phyloP scores from a whole-genome alignment of 495 filamentous ascomycete genomes.

The Penicillium taxi region DNA sequence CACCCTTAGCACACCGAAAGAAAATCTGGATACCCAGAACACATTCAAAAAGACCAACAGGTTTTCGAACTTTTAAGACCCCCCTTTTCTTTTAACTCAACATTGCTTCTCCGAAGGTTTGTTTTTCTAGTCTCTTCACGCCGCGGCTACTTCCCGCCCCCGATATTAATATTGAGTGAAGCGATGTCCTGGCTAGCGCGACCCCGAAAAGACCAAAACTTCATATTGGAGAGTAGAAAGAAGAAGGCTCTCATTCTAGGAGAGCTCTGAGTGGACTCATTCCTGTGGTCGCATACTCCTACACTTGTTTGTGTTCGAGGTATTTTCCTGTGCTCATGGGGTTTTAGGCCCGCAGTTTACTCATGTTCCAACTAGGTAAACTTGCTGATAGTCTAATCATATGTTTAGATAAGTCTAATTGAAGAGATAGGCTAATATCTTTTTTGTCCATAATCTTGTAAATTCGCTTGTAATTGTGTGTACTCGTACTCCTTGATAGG shows the following conservation, averaged over 20 bases:
- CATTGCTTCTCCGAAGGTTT: background rate
- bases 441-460: too few relatives aligned
- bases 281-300: background rate
- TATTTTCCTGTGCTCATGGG: slow-evolving; percentile 5
- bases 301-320: slow-evolving; percentile 7
- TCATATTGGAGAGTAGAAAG: too few relatives aligned
- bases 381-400: slow-evolving; percentile 21
- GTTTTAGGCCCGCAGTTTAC: slow-evolving; percentile 19
- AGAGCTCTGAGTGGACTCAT: slow-evolving; percentile 8
- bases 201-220: slow-evolving; percentile 10
- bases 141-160: background rate
- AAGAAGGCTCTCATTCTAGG: slow-evolving; percentile 5
- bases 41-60: slow-evolving; percentile 2
- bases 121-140: slow-evolving; percentile 4
- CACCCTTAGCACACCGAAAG: too few relatives aligned
- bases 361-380: slow-evolving; percentile 17
- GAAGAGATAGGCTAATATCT: slow-evolving; percentile 7
- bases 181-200: slow-evolving; percentile 1
- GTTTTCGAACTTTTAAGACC: slow-evolving; percentile 11
- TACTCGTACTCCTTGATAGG: too few relatives aligned
- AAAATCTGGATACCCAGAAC: too few relatives aligned
- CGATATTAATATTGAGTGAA: background rate
- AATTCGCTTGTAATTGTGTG: too few relatives aligned
- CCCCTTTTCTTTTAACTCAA: slow-evolving; percentile 13
- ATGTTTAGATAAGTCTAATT: slow-evolving; percentile 18